These are phyloP conservation scores for Scytalidium lignicola DNA, from an alignment of 2,329 filamentous ascomycete genomes.

Conservation along the genomic window DNA sequence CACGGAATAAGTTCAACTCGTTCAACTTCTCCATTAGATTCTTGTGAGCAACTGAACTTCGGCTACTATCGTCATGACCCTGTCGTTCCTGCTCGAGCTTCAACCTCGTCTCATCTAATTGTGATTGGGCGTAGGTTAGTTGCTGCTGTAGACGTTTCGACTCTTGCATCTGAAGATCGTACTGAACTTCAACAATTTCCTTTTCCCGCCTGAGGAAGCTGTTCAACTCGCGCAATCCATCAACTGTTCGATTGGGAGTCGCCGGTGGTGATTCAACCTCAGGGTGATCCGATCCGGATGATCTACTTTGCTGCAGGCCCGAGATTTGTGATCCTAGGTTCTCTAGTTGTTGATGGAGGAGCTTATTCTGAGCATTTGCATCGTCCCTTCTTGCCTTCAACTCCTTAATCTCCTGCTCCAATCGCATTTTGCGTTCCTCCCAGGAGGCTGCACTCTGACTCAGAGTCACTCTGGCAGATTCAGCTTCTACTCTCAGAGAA, in stretches of 20 bases:
- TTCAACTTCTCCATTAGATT: constrained; percentile 93
- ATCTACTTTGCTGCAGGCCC: constrained; percentile 70
- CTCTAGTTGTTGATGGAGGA: constrained; percentile 86
- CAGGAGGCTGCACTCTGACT: constrained; percentile 81
- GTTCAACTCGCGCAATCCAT: constrained; percentile 84
- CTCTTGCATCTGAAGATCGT: constrained; percentile 84
- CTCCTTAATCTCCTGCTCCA: constrained; percentile 80
- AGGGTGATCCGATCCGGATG: constrained; percentile 46
- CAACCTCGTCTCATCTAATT: constrained; percentile 82
- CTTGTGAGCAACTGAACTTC: constrained; percentile 73
- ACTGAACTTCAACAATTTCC: constrained; percentile 96
- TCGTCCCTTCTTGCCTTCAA: constrained; percentile 76
- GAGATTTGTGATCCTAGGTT: constrained; percentile 74
- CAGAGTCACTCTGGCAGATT: constrained; percentile 76
- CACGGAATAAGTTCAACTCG: constrained; percentile 91
- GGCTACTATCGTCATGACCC: constrained; percentile 66
- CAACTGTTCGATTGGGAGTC: constrained; percentile 54
- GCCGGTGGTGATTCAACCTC: constrained; percentile 36
- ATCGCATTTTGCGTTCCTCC: constrained; percentile 72
- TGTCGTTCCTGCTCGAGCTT: constrained; percentile 88
- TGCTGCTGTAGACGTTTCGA: constrained; percentile 85
- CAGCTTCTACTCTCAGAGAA: constrained; percentile 71
- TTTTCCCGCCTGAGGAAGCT: constrained; percentile 90
- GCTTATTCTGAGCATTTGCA: constrained; percentile 80
- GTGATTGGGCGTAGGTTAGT: constrained; percentile 76